phyloP scores from a whole-genome alignment of 2,329 filamentous ascomycete species.

The Colletotrichum sp. region DNA sequence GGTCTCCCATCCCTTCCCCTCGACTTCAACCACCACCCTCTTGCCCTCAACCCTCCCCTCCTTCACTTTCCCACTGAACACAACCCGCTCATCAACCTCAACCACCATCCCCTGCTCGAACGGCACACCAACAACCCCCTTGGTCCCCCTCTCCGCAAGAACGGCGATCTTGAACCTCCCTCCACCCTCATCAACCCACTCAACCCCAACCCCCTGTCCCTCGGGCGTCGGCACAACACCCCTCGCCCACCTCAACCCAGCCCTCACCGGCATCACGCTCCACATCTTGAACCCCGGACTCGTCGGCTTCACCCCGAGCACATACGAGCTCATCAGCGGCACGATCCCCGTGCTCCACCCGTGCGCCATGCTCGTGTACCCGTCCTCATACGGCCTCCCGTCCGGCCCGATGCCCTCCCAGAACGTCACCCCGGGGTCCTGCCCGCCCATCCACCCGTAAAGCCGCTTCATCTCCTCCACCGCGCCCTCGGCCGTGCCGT shows the following conservation, averaged over 20 bases:
- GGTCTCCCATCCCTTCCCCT: neutral
- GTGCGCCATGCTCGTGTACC: slow-evolving; percentile 53
- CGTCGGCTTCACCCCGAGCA: slow-evolving; percentile 50
- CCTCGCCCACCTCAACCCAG: slow-evolving; percentile 44
- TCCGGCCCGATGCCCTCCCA: slow-evolving; percentile 55
- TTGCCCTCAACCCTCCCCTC: neutral
- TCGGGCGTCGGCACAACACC: slow-evolving; percentile 46
- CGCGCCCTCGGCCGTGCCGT: slow-evolving; percentile 33
- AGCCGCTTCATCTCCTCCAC: slow-evolving; percentile 49
- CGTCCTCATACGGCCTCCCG: slow-evolving; percentile 47
- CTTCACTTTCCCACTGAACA: slow-evolving; percentile 8
- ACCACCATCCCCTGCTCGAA: slow-evolving; percentile 15
- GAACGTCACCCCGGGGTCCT: slow-evolving; percentile 50
- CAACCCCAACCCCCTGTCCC: slow-evolving; percentile 37
- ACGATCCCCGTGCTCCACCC: slow-evolving; percentile 57
- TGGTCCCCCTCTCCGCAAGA: slow-evolving; percentile 31
- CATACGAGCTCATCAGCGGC: slow-evolving; percentile 47
- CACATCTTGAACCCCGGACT: slow-evolving; percentile 47
- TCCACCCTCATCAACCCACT: slow-evolving; percentile 34
- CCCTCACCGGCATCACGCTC: slow-evolving; percentile 39
- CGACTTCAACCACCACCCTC: slow-evolving; percentile 2
- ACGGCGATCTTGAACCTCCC: slow-evolving; percentile 31
- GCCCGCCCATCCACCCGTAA: slow-evolving; percentile 53
- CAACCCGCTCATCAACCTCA: slow-evolving; percentile 20
- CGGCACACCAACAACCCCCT: slow-evolving; percentile 29